These are phyloP conservation scores for Rugosomyces carneus DNA, from an alignment of 1,284 basidiomycete genomes.

Conservation along the genomic window DNA sequence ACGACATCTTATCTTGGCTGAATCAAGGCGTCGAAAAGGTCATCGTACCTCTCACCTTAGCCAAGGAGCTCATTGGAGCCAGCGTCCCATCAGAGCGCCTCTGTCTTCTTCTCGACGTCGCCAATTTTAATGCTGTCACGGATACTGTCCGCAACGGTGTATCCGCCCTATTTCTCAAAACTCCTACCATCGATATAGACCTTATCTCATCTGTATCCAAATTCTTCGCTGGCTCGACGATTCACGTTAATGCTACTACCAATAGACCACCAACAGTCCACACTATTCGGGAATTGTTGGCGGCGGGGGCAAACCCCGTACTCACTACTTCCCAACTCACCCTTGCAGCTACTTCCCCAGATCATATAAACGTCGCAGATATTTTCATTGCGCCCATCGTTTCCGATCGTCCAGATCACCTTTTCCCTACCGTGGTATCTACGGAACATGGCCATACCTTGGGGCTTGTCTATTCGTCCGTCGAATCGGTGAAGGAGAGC, in stretches of 20 bases:
- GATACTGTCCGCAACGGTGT: slow-evolving; percentile 67
- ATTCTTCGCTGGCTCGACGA: slow-evolving; percentile 60
- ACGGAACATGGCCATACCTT: slow-evolving; percentile 73
- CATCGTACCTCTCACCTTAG: slow-evolving; percentile 61
- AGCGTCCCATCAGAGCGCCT: slow-evolving; percentile 67
- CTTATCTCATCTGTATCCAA: slow-evolving; percentile 68
- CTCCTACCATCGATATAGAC: slow-evolving; percentile 57
- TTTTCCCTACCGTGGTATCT: slow-evolving; percentile 89
- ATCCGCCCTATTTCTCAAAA: slow-evolving; percentile 74
- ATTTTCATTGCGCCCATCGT: slow-evolving; percentile 78
- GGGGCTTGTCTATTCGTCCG: slow-evolving; percentile 97
- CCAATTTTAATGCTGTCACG: slow-evolving; percentile 66
- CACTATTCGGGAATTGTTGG: slow-evolving; percentile 49
- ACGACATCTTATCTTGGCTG: slow-evolving; percentile 61
- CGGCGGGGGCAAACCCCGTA: slow-evolving; percentile 62
- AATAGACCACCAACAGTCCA: slow-evolving; percentile 42
- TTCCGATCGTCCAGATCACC: slow-evolving; percentile 88
- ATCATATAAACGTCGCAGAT: slow-evolving; percentile 74
- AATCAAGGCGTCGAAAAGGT: slow-evolving; percentile 77
- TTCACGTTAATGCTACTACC: slow-evolving; percentile 56
- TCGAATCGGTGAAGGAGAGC: slow-evolving; percentile 80
- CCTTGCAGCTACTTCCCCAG: slow-evolving; percentile 42
- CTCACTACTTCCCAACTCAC: slow-evolving; percentile 73
- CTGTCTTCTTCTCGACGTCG: slow-evolving; percentile 67
- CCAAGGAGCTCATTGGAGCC: slow-evolving; percentile 59